Evolutionary conservation across 2,329 filamentous ascomycete genomes (phyloP).

Genomic region (Botryotinia narcissicola): DNA sequence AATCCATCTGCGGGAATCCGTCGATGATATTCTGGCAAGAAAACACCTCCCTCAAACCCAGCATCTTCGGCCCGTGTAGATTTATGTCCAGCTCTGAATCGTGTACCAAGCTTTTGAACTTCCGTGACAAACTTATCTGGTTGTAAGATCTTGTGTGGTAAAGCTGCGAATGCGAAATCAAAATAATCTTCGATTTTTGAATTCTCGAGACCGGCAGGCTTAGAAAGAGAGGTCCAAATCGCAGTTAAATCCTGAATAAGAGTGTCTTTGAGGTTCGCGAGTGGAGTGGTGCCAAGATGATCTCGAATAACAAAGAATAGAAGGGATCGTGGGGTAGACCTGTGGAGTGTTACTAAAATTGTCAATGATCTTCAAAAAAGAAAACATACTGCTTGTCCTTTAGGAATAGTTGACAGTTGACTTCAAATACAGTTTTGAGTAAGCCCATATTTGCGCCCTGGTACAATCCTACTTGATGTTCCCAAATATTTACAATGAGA

Average conservation of each 20-base stretch:
- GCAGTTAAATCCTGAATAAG: slow-evolving; percentile 85
- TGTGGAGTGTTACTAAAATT: slow-evolving; percentile 41
- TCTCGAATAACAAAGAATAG: slow-evolving; percentile 99
- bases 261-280: slow-evolving; percentile 86
- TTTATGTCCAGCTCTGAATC: slow-evolving; percentile 80
- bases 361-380: slow-evolving; percentile 18
- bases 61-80: slow-evolving; percentile 68
- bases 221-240: slow-evolving; percentile 91
- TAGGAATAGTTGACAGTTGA: slow-evolving; percentile 94
- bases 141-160: slow-evolving; percentile 96
- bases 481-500: slow-evolving; percentile 98
- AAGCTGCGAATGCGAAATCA: slow-evolving; percentile 92
- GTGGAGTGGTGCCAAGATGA: slow-evolving; percentile 86
- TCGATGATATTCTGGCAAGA: slow-evolving; percentile 91
- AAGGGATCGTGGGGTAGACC: slow-evolving; percentile 82
- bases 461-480: slow-evolving; percentile 96
- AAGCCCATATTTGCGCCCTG: slow-evolving; percentile 99
- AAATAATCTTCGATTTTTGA: slow-evolving; percentile 96
- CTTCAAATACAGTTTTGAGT: slow-evolving; percentile 97
- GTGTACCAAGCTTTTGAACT: slow-evolving; percentile 72
- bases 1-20: slow-evolving; percentile 97
- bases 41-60: slow-evolving; percentile 74
- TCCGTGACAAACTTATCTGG: slow-evolving; percentile 85
- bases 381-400: slow-evolving; percentile 82
- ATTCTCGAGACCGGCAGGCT: slow-evolving; percentile 82